Evolutionary conservation across 352 stramenopile species (phyloP), one percentile per base, ranked within the genome.

Genomic region (Globisporangium apiculatum): DNA sequence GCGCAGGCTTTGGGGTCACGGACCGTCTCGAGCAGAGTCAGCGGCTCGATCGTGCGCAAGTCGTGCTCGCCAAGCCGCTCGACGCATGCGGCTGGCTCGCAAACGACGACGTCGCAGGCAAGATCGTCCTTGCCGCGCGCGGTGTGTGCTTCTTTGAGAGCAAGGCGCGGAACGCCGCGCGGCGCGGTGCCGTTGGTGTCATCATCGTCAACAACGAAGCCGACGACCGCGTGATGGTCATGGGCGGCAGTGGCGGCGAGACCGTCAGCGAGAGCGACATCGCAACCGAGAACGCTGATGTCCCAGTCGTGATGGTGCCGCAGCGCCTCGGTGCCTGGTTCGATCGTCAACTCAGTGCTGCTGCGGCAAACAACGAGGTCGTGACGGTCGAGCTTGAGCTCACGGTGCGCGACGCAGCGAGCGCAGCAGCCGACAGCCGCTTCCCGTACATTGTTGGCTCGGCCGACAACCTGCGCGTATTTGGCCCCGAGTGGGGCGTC

Each of bases 131-230:
- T 15, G 73, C 74, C 8, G 66, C 69, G 18, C 66, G 80, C 49
- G 83, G 83, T 15, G 61, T 72, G 50, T 92, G 83, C 59, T 89
- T 76, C 58, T 91, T 91, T 46, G 83, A 91, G 69, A 76, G 48
- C 50, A 92, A 92, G 63, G 83, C 75, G 10, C 68, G 67, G 12
- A 80, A 90, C 62, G 78, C 72, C 2, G 67, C 57, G 2, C 61
- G 63, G 6, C 72, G 65, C 11, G 80, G 79, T 0, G 80, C 80
- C 5, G 61, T 66, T 0, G 83, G 73, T 47, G 65, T 89, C 12
- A 74, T 92, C 45, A 64, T 92, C 35, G 63, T 83, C 17, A 92
- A 91, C 60, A 76, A 76, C 24, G 76, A 87, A 24, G 68, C 86
- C 17, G 68, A 76, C 1, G 68, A 89, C 49, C 65, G 66, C 11